These are phyloP conservation scores for Pogostemon cablin DNA, from an alignment of 257 asterid genomes.

Conservation along the genomic window DNA sequence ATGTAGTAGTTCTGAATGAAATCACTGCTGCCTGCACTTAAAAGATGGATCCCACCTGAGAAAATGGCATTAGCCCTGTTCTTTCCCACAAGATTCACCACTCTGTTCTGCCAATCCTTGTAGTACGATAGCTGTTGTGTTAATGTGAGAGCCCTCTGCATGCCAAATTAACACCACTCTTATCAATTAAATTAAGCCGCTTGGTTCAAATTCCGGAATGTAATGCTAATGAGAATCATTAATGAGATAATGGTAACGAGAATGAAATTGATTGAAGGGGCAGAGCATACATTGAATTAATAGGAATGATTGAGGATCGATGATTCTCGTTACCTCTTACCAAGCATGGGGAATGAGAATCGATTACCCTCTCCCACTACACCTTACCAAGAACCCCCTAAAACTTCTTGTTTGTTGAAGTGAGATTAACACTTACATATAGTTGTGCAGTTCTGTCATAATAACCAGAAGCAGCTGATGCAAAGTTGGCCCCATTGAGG, in stretches of 20 bases:
- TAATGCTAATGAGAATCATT: no score
- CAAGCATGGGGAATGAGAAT: no score
- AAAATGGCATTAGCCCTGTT: conserved; percentile 53
- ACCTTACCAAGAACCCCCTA: no score
- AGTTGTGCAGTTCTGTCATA: conserved; percentile 66
- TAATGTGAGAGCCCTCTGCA: conserved; percentile 70
- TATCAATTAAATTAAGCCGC: no score
- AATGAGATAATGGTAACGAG: no score
- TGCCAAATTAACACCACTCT: background rate
- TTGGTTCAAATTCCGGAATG: no score
- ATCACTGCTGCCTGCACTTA: conserved; percentile 92
- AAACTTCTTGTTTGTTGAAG: no score
- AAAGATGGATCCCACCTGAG: conserved; percentile 67
- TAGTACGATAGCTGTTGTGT: conserved; percentile 59
- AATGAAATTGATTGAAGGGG: no score
- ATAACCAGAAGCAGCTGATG: conserved; percentile 94
- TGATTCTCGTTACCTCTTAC: no score
- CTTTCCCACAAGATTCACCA: conserved; percentile 61
- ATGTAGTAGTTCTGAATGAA: conserved; percentile 77
- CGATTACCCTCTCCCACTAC: no score
- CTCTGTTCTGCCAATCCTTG: conserved; percentile 69
- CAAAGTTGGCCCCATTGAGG: conserved; percentile 74
- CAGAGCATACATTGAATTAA: no score
- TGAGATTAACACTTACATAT: conserved; percentile 41
- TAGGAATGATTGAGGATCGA: no score